Percentiles rank a stretch among this genome's conserved stretches.
These are phyloP conservation scores for Cladosporium oxysporum DNA, from an alignment of 2,329 filamentous ascomycete species.

Conservation along the genomic window DNA sequence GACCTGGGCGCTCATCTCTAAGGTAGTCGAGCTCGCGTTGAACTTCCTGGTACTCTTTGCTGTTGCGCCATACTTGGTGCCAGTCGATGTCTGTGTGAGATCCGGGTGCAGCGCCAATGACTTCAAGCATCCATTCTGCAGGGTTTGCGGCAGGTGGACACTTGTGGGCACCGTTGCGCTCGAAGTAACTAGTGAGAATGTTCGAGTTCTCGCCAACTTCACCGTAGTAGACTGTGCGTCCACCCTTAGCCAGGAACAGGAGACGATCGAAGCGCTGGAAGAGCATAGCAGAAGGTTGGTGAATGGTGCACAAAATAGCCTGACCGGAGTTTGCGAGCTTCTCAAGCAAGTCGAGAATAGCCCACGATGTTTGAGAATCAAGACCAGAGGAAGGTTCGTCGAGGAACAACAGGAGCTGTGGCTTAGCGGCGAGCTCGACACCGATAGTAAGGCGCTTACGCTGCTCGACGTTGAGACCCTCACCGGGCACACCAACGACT, in stretches of 20 bases:
- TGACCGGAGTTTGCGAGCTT: slow-evolving; percentile 87
- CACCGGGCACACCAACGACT: slow-evolving; percentile 84
- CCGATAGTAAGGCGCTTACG: slow-evolving; percentile 83
- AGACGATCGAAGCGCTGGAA: slow-evolving; percentile 89
- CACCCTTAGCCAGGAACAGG: slow-evolving; percentile 74
- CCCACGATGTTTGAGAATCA: slow-evolving; percentile 91
- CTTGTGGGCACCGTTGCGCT: slow-evolving; percentile 65
- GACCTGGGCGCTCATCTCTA: slow-evolving; percentile 41
- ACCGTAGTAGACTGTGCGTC: slow-evolving; percentile 79
- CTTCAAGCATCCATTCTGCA: slow-evolving; percentile 74
- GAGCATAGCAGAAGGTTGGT: slow-evolving; percentile 93
- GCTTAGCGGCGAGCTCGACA: slow-evolving; percentile 93
- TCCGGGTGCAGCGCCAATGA: slow-evolving; percentile 56
- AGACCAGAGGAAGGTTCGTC: slow-evolving; percentile 95
- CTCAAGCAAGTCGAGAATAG: slow-evolving; percentile 82
- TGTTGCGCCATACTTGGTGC: slow-evolving; percentile 52
- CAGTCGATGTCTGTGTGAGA: slow-evolving; percentile 54
- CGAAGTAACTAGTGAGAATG: slow-evolving; percentile 72
- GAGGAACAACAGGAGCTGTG: slow-evolving; percentile 83
- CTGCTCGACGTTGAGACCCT: slow-evolving; percentile 73
- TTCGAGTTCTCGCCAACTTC: slow-evolving; percentile 72
- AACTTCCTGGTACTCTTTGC: slow-evolving; percentile 47
- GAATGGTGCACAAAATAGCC: slow-evolving; percentile 94
- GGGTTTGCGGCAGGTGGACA: slow-evolving; percentile 74
- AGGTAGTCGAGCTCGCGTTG: slow-evolving; percentile 50